phyloP scores from a whole-genome alignment of 495 filamentous ascomycete species.

The Penicillium tannophilum region DNA sequence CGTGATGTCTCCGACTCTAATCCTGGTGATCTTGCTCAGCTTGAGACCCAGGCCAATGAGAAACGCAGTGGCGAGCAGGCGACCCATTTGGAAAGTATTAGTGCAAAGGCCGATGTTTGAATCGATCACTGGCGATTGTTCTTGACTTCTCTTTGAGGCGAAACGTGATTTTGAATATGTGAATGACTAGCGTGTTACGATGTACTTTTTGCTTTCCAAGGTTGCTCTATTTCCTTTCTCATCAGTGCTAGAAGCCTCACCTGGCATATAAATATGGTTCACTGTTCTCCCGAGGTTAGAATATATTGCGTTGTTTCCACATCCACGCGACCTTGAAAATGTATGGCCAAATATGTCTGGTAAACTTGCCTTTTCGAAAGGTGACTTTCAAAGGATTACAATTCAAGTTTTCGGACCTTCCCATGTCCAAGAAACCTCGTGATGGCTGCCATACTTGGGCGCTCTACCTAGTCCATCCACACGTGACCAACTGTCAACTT shows the following conservation, averaged over 20 bases:
- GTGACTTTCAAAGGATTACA: too few relatives aligned
- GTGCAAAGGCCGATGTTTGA: conserved; percentile 22
- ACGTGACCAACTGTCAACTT: too few relatives aligned
- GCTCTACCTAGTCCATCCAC: too few relatives aligned
- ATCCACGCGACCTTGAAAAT: too few relatives aligned
- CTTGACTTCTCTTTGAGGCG: not conserved
- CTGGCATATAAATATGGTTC: too few relatives aligned
- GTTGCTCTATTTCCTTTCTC: not conserved
- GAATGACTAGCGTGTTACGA: not conserved
- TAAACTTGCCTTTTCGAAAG: too few relatives aligned
- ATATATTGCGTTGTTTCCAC: not conserved
- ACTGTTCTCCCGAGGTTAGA: not conserved
- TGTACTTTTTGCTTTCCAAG: not conserved
- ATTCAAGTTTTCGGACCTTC: too few relatives aligned
- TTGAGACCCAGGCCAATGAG: conserved; percentile 37
- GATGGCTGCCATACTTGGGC: too few relatives aligned
- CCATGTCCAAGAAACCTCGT: too few relatives aligned
- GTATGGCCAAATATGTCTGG: too few relatives aligned
- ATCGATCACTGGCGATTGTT: not conserved
- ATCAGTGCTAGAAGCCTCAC: too few relatives aligned
- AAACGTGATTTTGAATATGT: not conserved
- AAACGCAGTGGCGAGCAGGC: conserved; percentile 32
- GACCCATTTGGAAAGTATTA: conserved; percentile 25
- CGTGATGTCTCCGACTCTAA: conserved; percentile 27
- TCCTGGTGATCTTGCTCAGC: conserved; percentile 23